A percentile compares a stretch with the other conserved stretches of the same genome.
phyloP scores from a whole-genome alignment of 768 basidiomycete species.

The Leccinum rimulosum region DNA sequence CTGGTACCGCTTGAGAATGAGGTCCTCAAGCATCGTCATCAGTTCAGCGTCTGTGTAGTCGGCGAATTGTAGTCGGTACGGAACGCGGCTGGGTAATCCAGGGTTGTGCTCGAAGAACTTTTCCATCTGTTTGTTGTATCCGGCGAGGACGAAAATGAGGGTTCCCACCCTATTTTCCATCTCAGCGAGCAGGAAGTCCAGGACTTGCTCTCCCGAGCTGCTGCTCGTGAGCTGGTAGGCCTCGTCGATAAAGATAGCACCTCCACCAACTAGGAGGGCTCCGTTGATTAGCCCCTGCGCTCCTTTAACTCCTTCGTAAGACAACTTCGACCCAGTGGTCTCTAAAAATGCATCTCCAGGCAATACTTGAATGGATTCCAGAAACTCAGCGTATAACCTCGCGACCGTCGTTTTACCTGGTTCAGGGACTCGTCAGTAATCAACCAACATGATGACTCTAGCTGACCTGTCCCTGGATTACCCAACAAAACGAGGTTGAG shows the following conservation, averaged over 20 bases:
- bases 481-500: too few relatives aligned
- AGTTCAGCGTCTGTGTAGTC: conserved; percentile 63
- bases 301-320: conserved; percentile 51
- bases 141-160: conserved; percentile 68
- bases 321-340: conserved; percentile 59
- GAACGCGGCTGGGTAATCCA: conserved; percentile 66
- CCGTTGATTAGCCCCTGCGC: conserved; percentile 37
- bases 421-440: neutral
- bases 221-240: conserved; percentile 62
- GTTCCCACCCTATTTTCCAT: conserved; percentile 70
- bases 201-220: conserved; percentile 50
- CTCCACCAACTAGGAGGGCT: conserved; percentile 53
- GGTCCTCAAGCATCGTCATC: conserved; percentile 49
- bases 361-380: conserved; percentile 52
- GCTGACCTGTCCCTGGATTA: too few relatives aligned
- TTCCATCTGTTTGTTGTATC: conserved; percentile 73
- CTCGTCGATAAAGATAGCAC: conserved; percentile 68
- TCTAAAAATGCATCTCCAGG: conserved; percentile 56
- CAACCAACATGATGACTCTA: too few relatives aligned
- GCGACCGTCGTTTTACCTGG: conserved; percentile 34
- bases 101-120: conserved; percentile 77
- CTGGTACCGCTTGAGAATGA: conserved; percentile 44
- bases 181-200: conserved; percentile 70
- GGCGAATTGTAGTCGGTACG: conserved; percentile 53
- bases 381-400: conserved; percentile 58